Evolutionary conservation across 192 early-diverging fungal species (phyloP), one percentile per base, ranked within the genome.

Genomic region (Coemansia asiatica): DNA sequence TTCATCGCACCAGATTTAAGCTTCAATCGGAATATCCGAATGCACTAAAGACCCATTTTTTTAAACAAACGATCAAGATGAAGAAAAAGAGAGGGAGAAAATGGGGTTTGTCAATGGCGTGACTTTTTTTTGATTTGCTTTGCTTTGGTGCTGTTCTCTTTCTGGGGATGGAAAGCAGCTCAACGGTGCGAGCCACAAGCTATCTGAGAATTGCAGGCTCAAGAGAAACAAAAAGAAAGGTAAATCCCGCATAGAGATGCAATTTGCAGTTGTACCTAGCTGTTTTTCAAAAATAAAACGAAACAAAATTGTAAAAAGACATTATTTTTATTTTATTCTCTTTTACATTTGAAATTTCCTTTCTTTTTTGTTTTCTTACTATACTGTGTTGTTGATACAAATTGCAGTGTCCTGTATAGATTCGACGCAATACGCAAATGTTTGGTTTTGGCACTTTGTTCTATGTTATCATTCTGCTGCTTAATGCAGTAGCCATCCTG

Each of bases 401-500:
- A 21, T 2, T 23, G 19, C 25, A 6, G 50, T 51, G 6, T 54
- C 46, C 51, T 54, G 25, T 1, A 3, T 54, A 23, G 7, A 54
- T 27, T 50, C 48, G 8, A 33, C 10, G n/a, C 40, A 13, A 44
- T 6, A 9, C 16, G 47, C 35, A 51, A 25, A 84, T 84, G 82
- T 84, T 90, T 67, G 87, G 87, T 28, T 79, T 94, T 46, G 92
- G 92, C 38, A 89, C 88, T 27, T 76, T 96, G 44, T 81, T 96
- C 56, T 91, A 94, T 72, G 84, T 92, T 18, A 64, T 83, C 36
- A 81, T 96, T 36, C 85, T 94, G 74, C 83, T 94, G 60, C 85
- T 95, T 64, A 96, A 96, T 76, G 92, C 90, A 22, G 82, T 96
- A 31, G 94, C 94, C 49, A 85, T 96, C 57, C 74, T 96, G 50